Percentiles rank a stretch among this genome's conserved stretches.
Evolutionary conservation across 176 grass and related monocot species (phyloP).

Genomic region (Musa beccarii): DNA sequence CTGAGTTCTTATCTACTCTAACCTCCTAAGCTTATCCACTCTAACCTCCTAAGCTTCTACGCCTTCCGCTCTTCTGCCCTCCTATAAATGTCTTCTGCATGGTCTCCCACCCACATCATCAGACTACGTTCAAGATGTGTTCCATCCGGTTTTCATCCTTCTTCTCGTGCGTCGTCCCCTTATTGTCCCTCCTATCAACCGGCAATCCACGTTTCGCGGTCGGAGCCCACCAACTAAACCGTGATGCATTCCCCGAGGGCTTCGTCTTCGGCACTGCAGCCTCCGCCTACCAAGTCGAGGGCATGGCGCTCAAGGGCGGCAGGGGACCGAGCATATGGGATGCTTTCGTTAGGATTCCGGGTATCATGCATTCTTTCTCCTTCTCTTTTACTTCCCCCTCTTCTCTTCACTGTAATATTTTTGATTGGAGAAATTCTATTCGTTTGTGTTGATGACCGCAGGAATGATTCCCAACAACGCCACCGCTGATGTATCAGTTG

Average conservation of each 20-base stretch:
- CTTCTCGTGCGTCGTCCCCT: background rate
- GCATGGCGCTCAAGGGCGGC: slow-evolving; percentile 53
- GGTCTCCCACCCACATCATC: too few species aligned
- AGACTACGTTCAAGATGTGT: too few species aligned
- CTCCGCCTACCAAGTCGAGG: slow-evolving; percentile 82
- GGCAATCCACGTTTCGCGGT: background rate
- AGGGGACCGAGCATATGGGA: slow-evolving; percentile 70
- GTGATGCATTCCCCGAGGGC: slow-evolving; percentile 31
- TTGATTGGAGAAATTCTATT: background rate
- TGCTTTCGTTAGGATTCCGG: slow-evolving; percentile 45
- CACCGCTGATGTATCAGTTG: too few species aligned
- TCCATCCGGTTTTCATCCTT: too few species aligned
- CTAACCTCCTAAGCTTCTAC: too few species aligned
- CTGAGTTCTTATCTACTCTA: too few species aligned
- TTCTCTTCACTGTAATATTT: background rate
- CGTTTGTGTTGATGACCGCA: background rate
- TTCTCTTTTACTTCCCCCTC: too few species aligned
- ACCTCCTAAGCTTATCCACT: too few species aligned
- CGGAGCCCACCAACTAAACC: slow-evolving; percentile 16
- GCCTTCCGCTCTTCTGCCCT: too few species aligned
- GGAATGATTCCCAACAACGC: too few species aligned
- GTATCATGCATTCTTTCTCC: background rate
- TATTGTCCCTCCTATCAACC: too few species aligned
- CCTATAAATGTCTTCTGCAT: too few species aligned
- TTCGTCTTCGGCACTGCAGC: slow-evolving; percentile 69